Evolutionary conservation across 2,329 filamentous ascomycete genomes (phyloP), one percentile per base, ranked within the genome.

Genomic region (Aureobasidium sp.): DNA sequence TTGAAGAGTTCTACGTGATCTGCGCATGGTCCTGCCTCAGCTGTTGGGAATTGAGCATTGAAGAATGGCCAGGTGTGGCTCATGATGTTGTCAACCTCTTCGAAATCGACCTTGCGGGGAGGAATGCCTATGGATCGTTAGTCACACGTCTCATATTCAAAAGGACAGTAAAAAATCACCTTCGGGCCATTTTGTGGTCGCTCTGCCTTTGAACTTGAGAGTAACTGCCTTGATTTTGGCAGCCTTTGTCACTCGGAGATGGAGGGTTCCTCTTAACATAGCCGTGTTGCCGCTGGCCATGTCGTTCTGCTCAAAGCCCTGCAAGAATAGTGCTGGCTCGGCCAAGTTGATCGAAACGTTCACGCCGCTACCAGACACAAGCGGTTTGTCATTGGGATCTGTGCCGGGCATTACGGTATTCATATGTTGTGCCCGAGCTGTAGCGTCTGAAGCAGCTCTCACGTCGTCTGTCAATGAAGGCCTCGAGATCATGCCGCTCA

Each of bases 181-280:
- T 78, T 97, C 94, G 17, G 94, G 93, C 94, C 94, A 99, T 71
- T 96, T 91, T 1, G 94, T 97, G 66, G 88, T 84, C 3, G 91
- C 90, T 71, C 86, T 88, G 34, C 93, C 94, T 44, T 87, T 84
- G 68, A 99, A 89, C 69, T 90, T 93, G 58, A 99, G 80, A 6
- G 89, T 91, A 27, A 99, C 84, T 4, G 90, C 88, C 78, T 96
- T 97, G 67, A 99, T 87, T 76, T 99, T 99, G 51, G 91, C 86
- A 66, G 90, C 89, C 72, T 97, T 97, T 49, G 89, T 87, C 14
- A 97, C 84, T 64, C 87, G 87, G 42, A 99, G 73, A 69, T 90
- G 87, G 62, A 99, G 75, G 67, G 87, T 91, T 20, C 94, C 94
- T 62, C 94, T 84, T 15, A 99, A 80, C 71, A 99, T 87, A 1